Base-by-base conservation (phyloP, 345 rosid genomes). In the Crucihimalaya himalaica region DNA sequence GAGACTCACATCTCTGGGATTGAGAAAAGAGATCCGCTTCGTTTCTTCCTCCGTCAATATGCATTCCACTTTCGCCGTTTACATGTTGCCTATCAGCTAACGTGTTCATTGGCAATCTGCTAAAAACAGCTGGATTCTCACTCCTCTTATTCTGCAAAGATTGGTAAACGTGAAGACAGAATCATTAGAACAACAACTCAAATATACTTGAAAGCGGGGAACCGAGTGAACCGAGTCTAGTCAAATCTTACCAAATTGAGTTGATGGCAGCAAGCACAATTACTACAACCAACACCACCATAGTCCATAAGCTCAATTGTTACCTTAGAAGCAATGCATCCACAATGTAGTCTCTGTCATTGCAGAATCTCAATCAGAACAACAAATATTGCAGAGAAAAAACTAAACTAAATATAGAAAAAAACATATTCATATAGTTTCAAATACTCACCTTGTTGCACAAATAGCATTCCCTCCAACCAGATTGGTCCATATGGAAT, bases 271-370 rank as follows among this genome's bases (percentile, higher is more conserved):
- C 52, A 82, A 46, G 75, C 63, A 80, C 98, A 93, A 34, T 78
- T 60, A 6, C 72, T 42, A 86, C 98, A 93, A 56, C 85, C 88
- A 78, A 93, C 83, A 43, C 98, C 98, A 37, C 96, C 98, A 73
- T 47, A 79, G 81, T 93, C 97, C 86, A 93, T 65, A 58, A 85
- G 79, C 81, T 86, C 86, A 28, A 91, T 39, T 67, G 85, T 68
- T 12, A 47, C 76, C 57, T 77, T 72, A 16, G 96, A 84, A 51
- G 90, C 98, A 76, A 89, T 80, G 71, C 98, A 93, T 47, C 98
- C 98, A 84, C 97, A 93, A 69, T 93, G 98, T 63, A 93, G 87
- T 62, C 84, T 79, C 98, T 93, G 90, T 53, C 68, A 78, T 35
- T 53, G 8, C 67, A 71, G 0, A 4, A 35, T 3, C 0, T 21